Evolutionary conservation across 2,329 filamentous ascomycete genomes (phyloP), one percentile per base, ranked within the genome.

Genomic region (Curvularia hawaiiensis): DNA sequence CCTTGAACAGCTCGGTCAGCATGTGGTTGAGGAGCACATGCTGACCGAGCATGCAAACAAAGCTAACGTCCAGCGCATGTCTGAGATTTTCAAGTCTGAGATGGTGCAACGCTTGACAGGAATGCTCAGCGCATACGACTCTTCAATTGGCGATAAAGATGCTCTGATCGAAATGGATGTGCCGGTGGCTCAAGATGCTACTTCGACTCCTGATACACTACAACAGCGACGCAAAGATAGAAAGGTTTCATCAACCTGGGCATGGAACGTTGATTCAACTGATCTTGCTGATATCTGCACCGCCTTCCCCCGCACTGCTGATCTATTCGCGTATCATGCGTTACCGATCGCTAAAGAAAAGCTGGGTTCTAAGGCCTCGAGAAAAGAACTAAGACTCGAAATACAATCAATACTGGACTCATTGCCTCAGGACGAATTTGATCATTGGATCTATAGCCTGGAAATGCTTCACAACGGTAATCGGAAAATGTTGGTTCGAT

Each of bases 291-390:
- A 48, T 1, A 43, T 62, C 16, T 10, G 26, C n/a, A 18, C 30
- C 2, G 22, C 52, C 6, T 71, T 72, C 46, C 31, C 57, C 9
- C 53, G 51, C 35, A 59, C 51, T 2, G 57, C 49, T 26, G 68
- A 72, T 54, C 54, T 72, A 0, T 72, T 70, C 24, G 65, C 69
- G 0, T 73, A 58, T 40, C 71, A 73, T 39, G 65, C 66, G 4
- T 26, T 70, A 2, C 68, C 69, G 0, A 43, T 68, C 2, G 57
- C 62, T 1, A 49, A 49, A 28, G 16, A 38, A 3, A 52, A 59
- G 14, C 55, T 71, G 9, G 64, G 59, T 3, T 10, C 52, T 0
- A n/a, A 28, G 5, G 61, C 65, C 1, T 56, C 47, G 3, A 60
- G 52, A 5, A 64, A 61, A 16, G 49, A 56, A 5, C 20, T 67